phyloP scores from a whole-genome alignment of 2,329 filamentous ascomycete genomes.

The Hymenoscyphus occultus region DNA sequence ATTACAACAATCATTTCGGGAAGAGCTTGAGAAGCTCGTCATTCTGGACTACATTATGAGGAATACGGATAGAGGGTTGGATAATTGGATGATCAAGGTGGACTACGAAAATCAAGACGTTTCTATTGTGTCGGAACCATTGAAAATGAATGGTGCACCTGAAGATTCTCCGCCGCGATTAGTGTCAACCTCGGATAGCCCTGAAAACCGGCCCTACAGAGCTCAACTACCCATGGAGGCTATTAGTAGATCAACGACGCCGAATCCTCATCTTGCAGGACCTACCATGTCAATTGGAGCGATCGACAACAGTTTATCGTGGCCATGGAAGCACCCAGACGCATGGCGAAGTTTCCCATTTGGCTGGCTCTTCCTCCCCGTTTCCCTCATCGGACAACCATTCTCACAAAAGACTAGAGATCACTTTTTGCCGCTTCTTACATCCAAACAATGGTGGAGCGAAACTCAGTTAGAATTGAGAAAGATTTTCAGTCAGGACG shows the following conservation, averaged over 20 bases:
- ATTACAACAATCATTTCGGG: slow-evolving; percentile 86
- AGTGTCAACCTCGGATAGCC: slow-evolving; percentile 40
- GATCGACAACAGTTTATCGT: slow-evolving; percentile 96
- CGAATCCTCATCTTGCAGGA: slow-evolving; percentile 33
- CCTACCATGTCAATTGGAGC: slow-evolving; percentile 73
- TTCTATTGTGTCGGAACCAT: slow-evolving; percentile 79
- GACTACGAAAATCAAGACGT: slow-evolving; percentile 81
- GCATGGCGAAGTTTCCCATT: slow-evolving; percentile 90
- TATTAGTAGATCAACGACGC: slow-evolving; percentile 47
- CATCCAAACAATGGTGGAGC: slow-evolving; percentile 94
- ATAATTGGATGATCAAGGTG: slow-evolving; percentile 99
- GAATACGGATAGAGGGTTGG: slow-evolving; percentile 91
- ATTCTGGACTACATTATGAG: slow-evolving; percentile 99
- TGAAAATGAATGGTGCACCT: slow-evolving; percentile 56
- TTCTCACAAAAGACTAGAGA: slow-evolving; percentile 92
- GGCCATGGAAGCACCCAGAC: slow-evolving; percentile 70
- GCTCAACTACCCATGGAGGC: slow-evolving; percentile 83
- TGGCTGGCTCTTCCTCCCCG: slow-evolving; percentile 95
- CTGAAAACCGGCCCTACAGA: slow-evolving; percentile 63
- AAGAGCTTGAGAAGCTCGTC: slow-evolving; percentile 94
- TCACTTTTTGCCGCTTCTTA: slow-evolving; percentile 93
- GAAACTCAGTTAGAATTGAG: slow-evolving; percentile 87
- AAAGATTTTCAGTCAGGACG: slow-evolving; percentile 83
- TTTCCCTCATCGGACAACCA: slow-evolving; percentile 91
- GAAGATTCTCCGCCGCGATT: slow-evolving; percentile 52